Evolutionary conservation across 371 early-diverging fungal genomes (phyloP).

Genomic region (Apophysomyces elegans): DNA sequence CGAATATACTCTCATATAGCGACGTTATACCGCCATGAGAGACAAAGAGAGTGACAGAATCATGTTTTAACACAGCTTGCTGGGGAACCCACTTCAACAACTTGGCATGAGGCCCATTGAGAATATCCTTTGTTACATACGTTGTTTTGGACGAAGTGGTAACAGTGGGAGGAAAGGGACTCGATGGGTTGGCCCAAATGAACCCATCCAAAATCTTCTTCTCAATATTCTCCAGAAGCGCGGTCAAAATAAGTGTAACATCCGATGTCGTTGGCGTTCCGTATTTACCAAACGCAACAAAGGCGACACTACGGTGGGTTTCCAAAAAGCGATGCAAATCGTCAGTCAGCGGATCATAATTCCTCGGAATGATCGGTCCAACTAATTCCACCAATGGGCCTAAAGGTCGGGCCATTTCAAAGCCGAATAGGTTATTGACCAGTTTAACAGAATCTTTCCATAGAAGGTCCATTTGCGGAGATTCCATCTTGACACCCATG

Average conservation of each 20-base stretch:
- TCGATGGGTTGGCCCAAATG: slow-evolving; percentile 30
- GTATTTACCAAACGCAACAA: slow-evolving; percentile 43
- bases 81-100: slow-evolving; percentile 46
- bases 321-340: slow-evolving; percentile 19
- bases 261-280: slow-evolving; percentile 12
- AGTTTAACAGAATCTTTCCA: slow-evolving; percentile 29
- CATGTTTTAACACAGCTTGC: slow-evolving; percentile 40
- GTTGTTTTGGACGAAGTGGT: slow-evolving; percentile 15
- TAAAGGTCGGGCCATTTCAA: slow-evolving; percentile 35
- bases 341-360: slow-evolving; percentile 13
- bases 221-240: slow-evolving; percentile 26
- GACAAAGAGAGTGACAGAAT: slow-evolving; percentile 34
- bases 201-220: slow-evolving; percentile 32
- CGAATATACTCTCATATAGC: slow-evolving; percentile 35
- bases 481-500: not conserved
- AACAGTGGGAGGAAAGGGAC: slow-evolving; percentile 12
- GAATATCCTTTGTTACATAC: not conserved
- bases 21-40: slow-evolving; percentile 48
- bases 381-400: slow-evolving; percentile 39
- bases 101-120: slow-evolving; percentile 14
- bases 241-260: slow-evolving; percentile 16
- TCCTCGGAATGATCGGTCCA: slow-evolving; percentile 38
- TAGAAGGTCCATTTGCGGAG: not conserved
- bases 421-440: slow-evolving; percentile 31
- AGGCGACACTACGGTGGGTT: slow-evolving; percentile 25